A percentile compares a stretch with the other conserved stretches of the same genome.
These are phyloP conservation scores for Rhododendron griersonianum DNA, from an alignment of 148 eudicot genomes.

Conservation along the genomic window DNA sequence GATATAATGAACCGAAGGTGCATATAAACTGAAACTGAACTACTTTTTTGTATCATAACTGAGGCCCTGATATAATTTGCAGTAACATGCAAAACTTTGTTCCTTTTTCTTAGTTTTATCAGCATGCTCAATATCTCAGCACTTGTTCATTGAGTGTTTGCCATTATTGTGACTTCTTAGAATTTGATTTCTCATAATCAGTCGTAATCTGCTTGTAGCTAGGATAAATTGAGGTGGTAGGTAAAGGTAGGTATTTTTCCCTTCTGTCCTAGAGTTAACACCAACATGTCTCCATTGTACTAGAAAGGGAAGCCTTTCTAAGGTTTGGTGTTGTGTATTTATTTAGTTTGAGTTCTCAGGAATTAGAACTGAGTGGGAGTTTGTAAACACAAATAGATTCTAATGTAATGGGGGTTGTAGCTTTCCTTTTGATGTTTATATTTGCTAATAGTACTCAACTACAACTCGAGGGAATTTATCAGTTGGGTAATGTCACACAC, in stretches of 20 bases:
- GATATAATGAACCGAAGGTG: constrained; percentile 24
- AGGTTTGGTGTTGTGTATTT: constrained; percentile 16
- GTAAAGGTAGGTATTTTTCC: constrained; percentile 8
- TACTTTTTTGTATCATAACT: constrained; percentile 24
- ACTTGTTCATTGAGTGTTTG: constrained; percentile 14
- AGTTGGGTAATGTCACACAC: background rate
- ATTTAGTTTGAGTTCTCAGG: background rate
- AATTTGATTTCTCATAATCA: constrained; percentile 9
- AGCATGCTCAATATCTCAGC: constrained; percentile 28
- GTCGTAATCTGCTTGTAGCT: constrained; percentile 10
- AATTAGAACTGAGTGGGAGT: constrained; percentile 11
- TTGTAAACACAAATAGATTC: constrained; percentile 18
- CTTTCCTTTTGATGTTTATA: background rate
- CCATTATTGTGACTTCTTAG: constrained; percentile 20
- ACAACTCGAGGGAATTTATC: background rate
- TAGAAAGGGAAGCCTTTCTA: constrained; percentile 14
- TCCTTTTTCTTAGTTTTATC: constrained; percentile 1
- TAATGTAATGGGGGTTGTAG: background rate
- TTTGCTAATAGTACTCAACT: background rate
- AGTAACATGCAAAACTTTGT: constrained; percentile 14
- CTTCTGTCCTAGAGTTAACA: constrained; percentile 7
- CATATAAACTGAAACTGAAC: constrained; percentile 28
- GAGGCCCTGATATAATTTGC: constrained; percentile 15
- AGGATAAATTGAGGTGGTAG: background rate
- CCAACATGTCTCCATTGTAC: constrained; percentile 3